Evolutionary conservation across 2,329 filamentous ascomycete species (phyloP), one percentile per base, ranked within the genome.

Genomic region (Coniochaeta sp.): DNA sequence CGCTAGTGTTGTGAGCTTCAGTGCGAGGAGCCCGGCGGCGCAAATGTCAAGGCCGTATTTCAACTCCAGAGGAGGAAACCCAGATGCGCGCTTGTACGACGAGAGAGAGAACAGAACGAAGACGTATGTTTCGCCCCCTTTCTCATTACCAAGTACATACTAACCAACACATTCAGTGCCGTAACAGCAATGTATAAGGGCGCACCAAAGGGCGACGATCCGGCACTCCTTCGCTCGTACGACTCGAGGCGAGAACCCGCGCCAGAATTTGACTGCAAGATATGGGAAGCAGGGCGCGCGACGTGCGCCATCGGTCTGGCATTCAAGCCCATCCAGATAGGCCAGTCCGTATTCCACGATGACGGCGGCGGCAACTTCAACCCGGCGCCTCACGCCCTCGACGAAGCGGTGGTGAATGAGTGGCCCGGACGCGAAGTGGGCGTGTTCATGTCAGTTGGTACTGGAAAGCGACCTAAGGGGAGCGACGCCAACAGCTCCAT

Each of bases 251-350:
- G 89, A 73, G 95, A 98, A 72, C 89, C 93, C 0, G 84, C 92
- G 0, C 90, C 93, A 2, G 93, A 97, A 72, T 93, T 91, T 63
- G 90, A 96, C 70, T 96, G 93, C 74, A 96, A 89, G 54, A 95
- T 99, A 60, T 99, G 95, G 95, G 89, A 99, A 75, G 95, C 95
- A 4, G 95, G 95, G 12, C 86, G 95, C 62, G 95, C 95, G n/a
- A 99, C 95, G 1, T 91, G 85, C 58, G 91, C 95, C 0, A 95
- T 93, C 1, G 91, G 90, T 0, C 80, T 97, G 50, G 95, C 95
- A 1, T 99, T 99, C 77, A 99, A 99, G 72, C 92, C 93, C 0
- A 92, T 99, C 57, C 89, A 90, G 65, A 90, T 99, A 42, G 95
- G 95, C 3, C 93, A 98, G 72, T 93, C 92, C 0, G 81, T 92